phyloP scores from a whole-genome alignment of 139 green algal genomes.

The Micractinium sp. region DNA sequence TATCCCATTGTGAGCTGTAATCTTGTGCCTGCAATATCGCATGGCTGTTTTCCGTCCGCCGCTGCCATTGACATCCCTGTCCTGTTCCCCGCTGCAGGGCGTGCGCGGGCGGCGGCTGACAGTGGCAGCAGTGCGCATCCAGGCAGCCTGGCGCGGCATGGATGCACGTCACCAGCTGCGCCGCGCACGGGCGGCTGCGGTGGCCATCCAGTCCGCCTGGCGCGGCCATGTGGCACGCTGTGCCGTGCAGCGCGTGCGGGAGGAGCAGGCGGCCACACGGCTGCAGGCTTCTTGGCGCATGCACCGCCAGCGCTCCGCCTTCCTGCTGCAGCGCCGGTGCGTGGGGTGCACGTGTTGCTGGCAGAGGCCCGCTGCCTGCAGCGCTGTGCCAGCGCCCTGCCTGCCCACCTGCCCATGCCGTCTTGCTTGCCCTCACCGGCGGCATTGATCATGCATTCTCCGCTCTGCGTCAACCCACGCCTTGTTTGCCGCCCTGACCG shows the following conservation, averaged over 20 bases:
- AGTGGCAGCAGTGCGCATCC: conserved; percentile 51
- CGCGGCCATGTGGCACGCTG: conserved; percentile 38
- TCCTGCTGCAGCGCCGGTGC: conserved; percentile 34
- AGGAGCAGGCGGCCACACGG: conserved; percentile 49
- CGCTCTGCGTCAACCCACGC: background rate
- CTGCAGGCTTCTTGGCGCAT: conserved; percentile 60
- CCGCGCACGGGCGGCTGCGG: conserved; percentile 12
- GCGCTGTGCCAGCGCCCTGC: background rate
- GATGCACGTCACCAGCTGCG: conserved; percentile 35
- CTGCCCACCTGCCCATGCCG: background rate
- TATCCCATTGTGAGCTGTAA: background rate
- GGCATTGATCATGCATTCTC: background rate
- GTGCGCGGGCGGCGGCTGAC: conserved; percentile 44
- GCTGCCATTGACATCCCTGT: background rate
- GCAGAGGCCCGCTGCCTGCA: background rate
- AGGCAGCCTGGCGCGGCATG: conserved; percentile 47
- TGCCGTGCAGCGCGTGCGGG: conserved; percentile 18
- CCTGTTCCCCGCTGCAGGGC: conserved; percentile 42
- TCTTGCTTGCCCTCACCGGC: background rate
- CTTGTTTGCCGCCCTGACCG: background rate
- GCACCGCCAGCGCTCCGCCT: conserved; percentile 26
- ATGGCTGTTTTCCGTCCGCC: no score
- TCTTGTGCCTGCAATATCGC: no score
- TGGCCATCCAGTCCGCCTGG: conserved; percentile 59
- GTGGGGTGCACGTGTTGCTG: background rate